Conservation (phyloP, 106 monocot species). For the Dactylorhiza incarnata region DNA sequence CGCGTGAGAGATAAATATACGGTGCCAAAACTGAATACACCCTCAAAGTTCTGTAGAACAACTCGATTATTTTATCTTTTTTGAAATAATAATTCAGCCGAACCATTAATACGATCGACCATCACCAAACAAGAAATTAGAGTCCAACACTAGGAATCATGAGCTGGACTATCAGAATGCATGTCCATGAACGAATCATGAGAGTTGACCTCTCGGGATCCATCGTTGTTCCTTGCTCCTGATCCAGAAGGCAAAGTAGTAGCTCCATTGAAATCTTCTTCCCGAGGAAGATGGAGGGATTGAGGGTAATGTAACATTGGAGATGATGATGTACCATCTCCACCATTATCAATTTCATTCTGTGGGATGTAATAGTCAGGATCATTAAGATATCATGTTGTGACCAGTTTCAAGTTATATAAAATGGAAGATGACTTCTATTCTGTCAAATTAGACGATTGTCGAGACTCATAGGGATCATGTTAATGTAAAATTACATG, state of each 20-base stretch:
- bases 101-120: too few relatives aligned
- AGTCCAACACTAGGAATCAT: conserved; percentile 18
- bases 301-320: conserved; percentile 22
- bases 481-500: not conserved
- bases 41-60: too few relatives aligned
- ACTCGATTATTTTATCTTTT: too few relatives aligned
- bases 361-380: conserved; percentile 8
- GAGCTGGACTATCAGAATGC: conserved; percentile 49
- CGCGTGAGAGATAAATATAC: too few relatives aligned
- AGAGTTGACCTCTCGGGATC: conserved; percentile 10
- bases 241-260: conserved; percentile 8
- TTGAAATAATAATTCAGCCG: too few relatives aligned
- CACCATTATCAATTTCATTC: conserved; percentile 69
- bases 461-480: not conserved
- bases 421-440: too few relatives aligned
- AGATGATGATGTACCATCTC: conserved; percentile 42
- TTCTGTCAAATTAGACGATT: too few relatives aligned
- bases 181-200: conserved; percentile 65
- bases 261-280: conserved; percentile 7
- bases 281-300: conserved; percentile 45
- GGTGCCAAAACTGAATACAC: too few relatives aligned
- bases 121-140: too few relatives aligned
- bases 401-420: too few relatives aligned
- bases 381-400: not conserved
- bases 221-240: conserved; percentile 23